A percentile compares a stretch with the other conserved stretches of the same genome.
phyloP scores from a whole-genome alignment of 192 early-diverging fungal genomes.

The Mortierella claussenii region DNA sequence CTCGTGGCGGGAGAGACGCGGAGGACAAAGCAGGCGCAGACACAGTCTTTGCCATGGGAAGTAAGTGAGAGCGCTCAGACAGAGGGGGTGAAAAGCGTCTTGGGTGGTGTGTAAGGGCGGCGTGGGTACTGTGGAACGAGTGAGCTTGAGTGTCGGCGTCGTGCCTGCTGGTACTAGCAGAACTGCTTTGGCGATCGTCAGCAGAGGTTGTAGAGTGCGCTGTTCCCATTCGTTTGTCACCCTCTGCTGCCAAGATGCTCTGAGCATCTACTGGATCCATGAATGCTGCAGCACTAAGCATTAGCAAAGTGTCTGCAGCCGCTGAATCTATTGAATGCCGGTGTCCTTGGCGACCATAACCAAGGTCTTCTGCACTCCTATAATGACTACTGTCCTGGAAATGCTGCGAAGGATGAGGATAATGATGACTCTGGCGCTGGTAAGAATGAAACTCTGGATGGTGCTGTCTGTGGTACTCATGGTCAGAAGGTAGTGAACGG shows the following conservation, averaged over 20 bases:
- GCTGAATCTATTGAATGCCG: slow-evolving; percentile 39
- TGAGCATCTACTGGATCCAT: slow-evolving; percentile 36
- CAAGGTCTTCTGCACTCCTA: slow-evolving; percentile 1
- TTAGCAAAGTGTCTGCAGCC: slow-evolving; percentile 51
- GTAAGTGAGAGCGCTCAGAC: not conserved
- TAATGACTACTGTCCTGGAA: slow-evolving; percentile 8
- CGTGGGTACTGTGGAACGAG: not conserved
- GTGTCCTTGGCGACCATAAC: slow-evolving; percentile 18
- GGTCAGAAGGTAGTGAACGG: slow-evolving; percentile 3
- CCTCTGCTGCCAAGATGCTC: not conserved
- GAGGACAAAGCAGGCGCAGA: slow-evolving; percentile 37
- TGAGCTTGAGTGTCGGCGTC: not conserved
- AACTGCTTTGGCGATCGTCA: not conserved
- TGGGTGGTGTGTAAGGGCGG: not conserved
- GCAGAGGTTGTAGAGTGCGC: not conserved
- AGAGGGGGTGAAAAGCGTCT: not conserved
- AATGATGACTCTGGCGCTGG: slow-evolving; percentile 23
- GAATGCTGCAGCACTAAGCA: slow-evolving; percentile 46
- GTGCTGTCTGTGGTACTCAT: slow-evolving; percentile 2
- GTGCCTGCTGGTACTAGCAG: not conserved
- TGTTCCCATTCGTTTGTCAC: not conserved
- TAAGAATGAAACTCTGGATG: not conserved
- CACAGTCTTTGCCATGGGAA: slow-evolving; percentile 38
- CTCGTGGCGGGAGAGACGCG: not conserved
- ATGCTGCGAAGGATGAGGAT: slow-evolving; percentile 25